These are phyloP conservation scores for Pichia sp. DNA, from an alignment of 1,139 yeast species.

Conservation along the genomic window DNA sequence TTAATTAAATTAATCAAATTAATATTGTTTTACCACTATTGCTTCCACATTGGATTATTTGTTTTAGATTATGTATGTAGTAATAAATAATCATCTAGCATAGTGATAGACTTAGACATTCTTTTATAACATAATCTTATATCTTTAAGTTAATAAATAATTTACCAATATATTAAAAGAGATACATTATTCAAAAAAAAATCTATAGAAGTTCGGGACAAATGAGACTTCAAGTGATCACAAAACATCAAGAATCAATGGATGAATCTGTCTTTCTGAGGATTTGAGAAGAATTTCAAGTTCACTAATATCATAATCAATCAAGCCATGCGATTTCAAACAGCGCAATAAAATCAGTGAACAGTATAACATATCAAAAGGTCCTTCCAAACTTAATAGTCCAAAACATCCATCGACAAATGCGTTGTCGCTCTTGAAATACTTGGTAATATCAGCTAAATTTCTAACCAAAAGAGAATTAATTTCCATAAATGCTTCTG, in stretches of 20 bases:
- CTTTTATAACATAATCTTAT: too few relatives aligned
- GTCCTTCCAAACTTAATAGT: slow-evolving; percentile 13
- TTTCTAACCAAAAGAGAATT: not conserved
- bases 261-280: slow-evolving; percentile 3
- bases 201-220: too few relatives aligned
- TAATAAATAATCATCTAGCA: too few relatives aligned
- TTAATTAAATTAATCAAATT: too few relatives aligned
- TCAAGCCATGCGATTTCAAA: not conserved
- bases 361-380: slow-evolving; percentile 16
- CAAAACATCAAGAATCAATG: slow-evolving; percentile 4
- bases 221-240: not conserved
- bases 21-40: too few relatives aligned
- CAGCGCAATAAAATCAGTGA: slow-evolving; percentile 4
- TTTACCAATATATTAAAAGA: too few relatives aligned
- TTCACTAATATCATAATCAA: not conserved
- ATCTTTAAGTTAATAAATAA: too few relatives aligned
- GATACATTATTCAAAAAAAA: too few relatives aligned
- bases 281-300: not conserved
- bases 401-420: slow-evolving; percentile 22
- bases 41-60: too few relatives aligned
- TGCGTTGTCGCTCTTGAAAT: not conserved
- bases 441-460: slow-evolving; percentile 1
- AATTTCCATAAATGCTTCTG: not conserved
- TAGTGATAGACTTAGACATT: too few relatives aligned
- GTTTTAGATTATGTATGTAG: too few relatives aligned